Evolutionary conservation across 805 yeast genomes (phyloP), one percentile per base, ranked within the genome.

Genomic region (Starmera dryadoides): DNA sequence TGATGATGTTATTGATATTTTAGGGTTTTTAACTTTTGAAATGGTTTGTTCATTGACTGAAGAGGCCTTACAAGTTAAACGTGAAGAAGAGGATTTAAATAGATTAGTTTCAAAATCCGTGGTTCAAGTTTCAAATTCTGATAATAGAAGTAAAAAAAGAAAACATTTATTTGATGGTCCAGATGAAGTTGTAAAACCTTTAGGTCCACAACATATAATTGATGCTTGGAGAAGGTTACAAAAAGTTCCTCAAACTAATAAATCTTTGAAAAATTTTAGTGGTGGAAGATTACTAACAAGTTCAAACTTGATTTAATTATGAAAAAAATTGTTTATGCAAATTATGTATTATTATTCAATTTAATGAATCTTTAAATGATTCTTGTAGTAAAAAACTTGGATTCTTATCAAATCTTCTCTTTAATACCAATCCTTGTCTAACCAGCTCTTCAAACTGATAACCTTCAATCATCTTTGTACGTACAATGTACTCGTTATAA

Each of bases 41-140:
- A 88, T 91, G 59, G 98, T 93, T 3, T 94, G 98, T 53, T 81
- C 91, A 8, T 63, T 93, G 37, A 93, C 98, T 0, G 98, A 91
- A 61, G 85, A 81, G 50, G 98, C 98, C 1, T 69, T 91, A 58
- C 75, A 73, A 42, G 80, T 93, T 26, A 88, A 89, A 49, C 75
- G 73, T 38, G 71, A 76, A 20, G 88, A 86, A 53, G 81, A 80
- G 42, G 60, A 63, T 34, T 55, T 78, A 34, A 62, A 59, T 31
- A 60, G 62, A 37, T 21, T 21, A 9, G 36, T 52, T 18, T 38
- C 30, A n/a, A 43, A 49, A 15, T 46, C 47, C 7, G 36, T 35
- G 6, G 46, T 46, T 18, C 44, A 42, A 33, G 53, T 55, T 26
- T 22, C 26, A 14, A n/a, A n/a, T 21, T 21, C 23, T 21, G 67